Base-by-base conservation (phyloP, 164 flowering plant genomes). In the Protea cynaroides region DNA sequence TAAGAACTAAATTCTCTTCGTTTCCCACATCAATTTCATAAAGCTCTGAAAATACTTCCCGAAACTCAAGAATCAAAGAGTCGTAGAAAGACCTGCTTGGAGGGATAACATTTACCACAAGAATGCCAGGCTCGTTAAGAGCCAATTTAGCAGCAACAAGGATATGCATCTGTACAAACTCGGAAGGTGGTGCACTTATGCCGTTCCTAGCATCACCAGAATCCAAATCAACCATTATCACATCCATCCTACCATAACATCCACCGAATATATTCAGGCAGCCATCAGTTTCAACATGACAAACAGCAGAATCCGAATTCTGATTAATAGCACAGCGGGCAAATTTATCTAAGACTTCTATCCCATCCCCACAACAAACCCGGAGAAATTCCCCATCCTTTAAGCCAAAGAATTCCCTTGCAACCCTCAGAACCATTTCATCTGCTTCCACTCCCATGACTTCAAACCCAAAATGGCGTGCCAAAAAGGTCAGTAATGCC, bases 181-280 rank as follows among this genome's bases (percentile, higher is more conserved):
- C 89, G 71, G 80, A 23, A 1, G 96, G 91, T 17, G 98, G 98
- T 19, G 97, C 96, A 72, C 74, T 74, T 8, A 74, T 52, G 17
- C 95, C 91, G 25, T 51, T 70, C 43, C 60, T 72, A 50, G 69
- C 77, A 80, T 94, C 95, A 71, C 73, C 63, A 0, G 90, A 81
- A 79, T 94, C 98, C 75, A 94, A 71, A 79, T 94, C 98, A 63
- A 90, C 87, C 91, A 87, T 80, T 12, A 94, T 70, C 15, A 84
- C 90, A 75, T 91, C 87, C 65, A 84, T 76, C 53, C 69, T 62
- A 23, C 25, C 25, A 23, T 57, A 71, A 61, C 29, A n/a, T n/a
- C 34, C 61, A 60, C 25, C 61, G 22, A 43, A 44, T 29, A 18
- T 57, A 40, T 21, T 62, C 56, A 51, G 8, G 43, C 18, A 1